These are phyloP conservation scores for Ascochyta lentis DNA, from an alignment of 2,329 filamentous ascomycete genomes.

Conservation along the genomic window DNA sequence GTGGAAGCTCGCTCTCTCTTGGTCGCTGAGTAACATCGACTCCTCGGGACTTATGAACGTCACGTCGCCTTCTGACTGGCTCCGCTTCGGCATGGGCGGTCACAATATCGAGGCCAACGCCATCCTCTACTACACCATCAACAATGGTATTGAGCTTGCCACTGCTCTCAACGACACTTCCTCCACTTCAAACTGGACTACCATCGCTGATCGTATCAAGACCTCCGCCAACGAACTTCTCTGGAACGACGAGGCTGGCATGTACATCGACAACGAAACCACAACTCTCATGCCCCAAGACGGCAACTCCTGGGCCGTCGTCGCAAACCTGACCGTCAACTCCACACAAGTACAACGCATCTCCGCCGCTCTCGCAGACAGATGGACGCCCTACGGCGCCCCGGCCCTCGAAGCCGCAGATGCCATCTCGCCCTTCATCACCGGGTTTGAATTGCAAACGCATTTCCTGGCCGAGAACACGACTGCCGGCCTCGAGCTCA, in stretches of 20 bases:
- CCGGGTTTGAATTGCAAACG: slow-evolving; percentile 55
- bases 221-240: slow-evolving; percentile 56
- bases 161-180: slow-evolving; percentile 54
- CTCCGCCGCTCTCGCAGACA: slow-evolving; percentile 37
- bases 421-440: slow-evolving; percentile 58
- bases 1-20: slow-evolving; percentile 54
- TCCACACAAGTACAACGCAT: slow-evolving; percentile 40
- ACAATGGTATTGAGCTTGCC: slow-evolving; percentile 60
- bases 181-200: slow-evolving; percentile 52
- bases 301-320: slow-evolving; percentile 53
- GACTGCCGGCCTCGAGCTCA: slow-evolving; percentile 51
- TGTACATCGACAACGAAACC: slow-evolving; percentile 63
- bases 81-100: slow-evolving; percentile 59
- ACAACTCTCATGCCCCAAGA: slow-evolving; percentile 59
- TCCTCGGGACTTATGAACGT: slow-evolving; percentile 55
- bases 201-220: slow-evolving; percentile 52
- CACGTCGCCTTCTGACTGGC: slow-evolving; percentile 55
- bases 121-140: slow-evolving; percentile 59
- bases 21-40: slow-evolving; percentile 53
- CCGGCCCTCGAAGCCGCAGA: slow-evolving; percentile 56
- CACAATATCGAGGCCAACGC: slow-evolving; percentile 57
- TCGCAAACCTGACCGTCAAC: slow-evolving; percentile 48
- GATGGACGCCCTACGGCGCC: slow-evolving; percentile 56
- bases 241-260: slow-evolving; percentile 57
- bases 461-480: slow-evolving; percentile 53